Conservation (phyloP, 2,329 filamentous ascomycete species). For the Grosmannia penicillata region DNA sequence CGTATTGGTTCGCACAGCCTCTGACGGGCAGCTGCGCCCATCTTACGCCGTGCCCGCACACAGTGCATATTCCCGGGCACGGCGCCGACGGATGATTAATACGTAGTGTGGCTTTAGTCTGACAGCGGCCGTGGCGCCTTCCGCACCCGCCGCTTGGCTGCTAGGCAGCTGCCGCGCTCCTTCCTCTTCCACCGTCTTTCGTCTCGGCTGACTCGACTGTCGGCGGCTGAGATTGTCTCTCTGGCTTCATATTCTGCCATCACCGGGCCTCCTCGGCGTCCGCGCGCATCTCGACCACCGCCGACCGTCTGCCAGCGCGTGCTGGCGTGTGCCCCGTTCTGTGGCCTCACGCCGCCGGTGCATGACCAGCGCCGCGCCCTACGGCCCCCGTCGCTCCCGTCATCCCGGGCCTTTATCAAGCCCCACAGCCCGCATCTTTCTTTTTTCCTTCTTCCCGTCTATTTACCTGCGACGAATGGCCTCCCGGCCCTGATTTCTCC, state of each 20-base stretch:
- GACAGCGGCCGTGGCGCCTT: slow-evolving; percentile 5
- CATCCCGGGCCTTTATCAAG: too few relatives aligned
- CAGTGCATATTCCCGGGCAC: too few relatives aligned
- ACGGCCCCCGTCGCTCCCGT: too few relatives aligned
- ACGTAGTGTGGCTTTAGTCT: slow-evolving; percentile 4
- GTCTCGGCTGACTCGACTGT: background rate
- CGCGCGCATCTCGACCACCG: background rate
- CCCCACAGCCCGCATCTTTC: background rate
- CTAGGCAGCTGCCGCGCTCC: slow-evolving; percentile 14
- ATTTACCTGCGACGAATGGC: background rate
- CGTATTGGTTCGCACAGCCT: too few relatives aligned
- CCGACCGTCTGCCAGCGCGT: background rate
- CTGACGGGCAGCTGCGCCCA: too few relatives aligned
- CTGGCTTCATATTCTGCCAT: background rate
- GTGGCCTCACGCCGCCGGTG: too few relatives aligned
- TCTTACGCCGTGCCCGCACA: too few relatives aligned
- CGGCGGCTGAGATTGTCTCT: slow-evolving; percentile 1
- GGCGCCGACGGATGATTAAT: too few relatives aligned
- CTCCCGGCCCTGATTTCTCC: background rate
- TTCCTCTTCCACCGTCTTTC: background rate
- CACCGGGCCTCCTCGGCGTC: background rate
- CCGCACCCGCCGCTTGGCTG: slow-evolving; percentile 1
- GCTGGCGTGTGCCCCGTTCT: too few relatives aligned
- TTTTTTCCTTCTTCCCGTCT: background rate
- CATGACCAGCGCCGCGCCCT: too few relatives aligned